phyloP scores from a whole-genome alignment of 192 early-diverging fungal species.

The Coemansia javaensis region DNA sequence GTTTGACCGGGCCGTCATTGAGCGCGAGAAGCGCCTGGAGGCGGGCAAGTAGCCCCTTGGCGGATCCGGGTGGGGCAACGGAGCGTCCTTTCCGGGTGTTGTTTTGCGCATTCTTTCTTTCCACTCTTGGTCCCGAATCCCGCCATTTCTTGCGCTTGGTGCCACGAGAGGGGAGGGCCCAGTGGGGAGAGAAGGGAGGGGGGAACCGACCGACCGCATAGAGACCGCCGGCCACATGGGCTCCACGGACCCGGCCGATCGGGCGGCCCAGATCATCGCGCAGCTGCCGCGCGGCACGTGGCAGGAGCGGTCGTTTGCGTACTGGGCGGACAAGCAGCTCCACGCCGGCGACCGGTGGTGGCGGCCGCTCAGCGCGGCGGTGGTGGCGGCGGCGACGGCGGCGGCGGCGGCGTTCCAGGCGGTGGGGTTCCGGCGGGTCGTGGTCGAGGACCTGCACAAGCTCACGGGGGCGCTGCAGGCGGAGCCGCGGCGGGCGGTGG shows the following conservation, averaged over 20 bases:
- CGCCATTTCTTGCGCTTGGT: neutral
- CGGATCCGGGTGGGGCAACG: no score
- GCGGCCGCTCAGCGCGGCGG: slow-evolving; percentile 33
- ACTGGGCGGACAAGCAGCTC: slow-evolving; percentile 39
- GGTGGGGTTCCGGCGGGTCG: slow-evolving; percentile 37
- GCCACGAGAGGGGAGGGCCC: no score
- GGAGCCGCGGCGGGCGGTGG: slow-evolving; percentile 54
- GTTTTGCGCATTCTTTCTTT: no score
- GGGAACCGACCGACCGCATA: no score
- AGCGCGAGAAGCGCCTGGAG: slow-evolving; percentile 69
- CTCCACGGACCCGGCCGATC: neutral
- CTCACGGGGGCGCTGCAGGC: slow-evolving; percentile 56
- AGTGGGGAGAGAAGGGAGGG: neutral
- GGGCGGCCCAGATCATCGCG: slow-evolving; percentile 17
- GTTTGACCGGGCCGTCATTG: slow-evolving; percentile 76
- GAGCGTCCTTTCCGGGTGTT: no score
- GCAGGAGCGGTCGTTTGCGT: slow-evolving; percentile 42
- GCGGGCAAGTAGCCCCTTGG: slow-evolving; percentile 40
- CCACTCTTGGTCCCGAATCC: neutral
- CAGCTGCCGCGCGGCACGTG: slow-evolving; percentile 22
- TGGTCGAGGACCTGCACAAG: slow-evolving; percentile 55
- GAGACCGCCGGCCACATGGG: no score
- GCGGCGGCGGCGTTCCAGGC: slow-evolving; percentile 16
- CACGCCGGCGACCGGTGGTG: slow-evolving; percentile 22
- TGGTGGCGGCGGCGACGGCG: slow-evolving; percentile 17